Evolutionary conservation across 495 filamentous ascomycete genomes (phyloP).

Genomic region (Talaromyces wortmannii): DNA sequence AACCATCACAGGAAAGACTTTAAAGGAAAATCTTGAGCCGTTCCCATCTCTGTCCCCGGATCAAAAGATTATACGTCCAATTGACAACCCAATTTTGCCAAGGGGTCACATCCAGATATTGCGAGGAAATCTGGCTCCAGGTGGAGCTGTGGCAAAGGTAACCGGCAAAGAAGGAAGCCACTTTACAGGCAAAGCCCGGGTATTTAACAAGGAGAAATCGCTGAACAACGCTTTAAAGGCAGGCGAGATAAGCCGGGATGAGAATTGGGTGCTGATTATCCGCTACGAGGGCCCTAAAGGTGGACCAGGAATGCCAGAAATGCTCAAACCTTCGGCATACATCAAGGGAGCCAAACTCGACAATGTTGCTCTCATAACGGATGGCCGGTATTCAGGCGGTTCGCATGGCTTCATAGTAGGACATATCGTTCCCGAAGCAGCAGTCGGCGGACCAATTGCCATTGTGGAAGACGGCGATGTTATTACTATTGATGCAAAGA

Average conservation of each 20-base stretch:
- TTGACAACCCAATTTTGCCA: conserved; percentile 85
- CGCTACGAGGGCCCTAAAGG: conserved; percentile 95
- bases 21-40: conserved; percentile 82
- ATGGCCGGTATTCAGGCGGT: conserved; percentile 41
- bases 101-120: conserved; percentile 98
- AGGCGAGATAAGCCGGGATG: conserved; percentile 86
- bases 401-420: conserved; percentile 49
- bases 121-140: conserved; percentile 82
- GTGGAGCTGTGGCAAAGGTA: conserved; percentile 93
- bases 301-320: conserved; percentile 96
- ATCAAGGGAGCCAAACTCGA: conserved; percentile 85
- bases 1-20: conserved; percentile 91
- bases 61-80: conserved; percentile 86
- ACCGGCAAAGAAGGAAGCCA: conserved; percentile 90
- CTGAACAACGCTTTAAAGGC: conserved; percentile 72
- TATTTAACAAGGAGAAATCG: conserved; percentile 78
- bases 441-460: conserved; percentile 50
- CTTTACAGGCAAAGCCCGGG: conserved; percentile 85
- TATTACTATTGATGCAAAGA: conserved; percentile 49
- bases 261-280: conserved; percentile 96
- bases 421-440: conserved; percentile 53
- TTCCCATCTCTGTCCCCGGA: conserved; percentile 71
- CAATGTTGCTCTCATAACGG: conserved; percentile 44
- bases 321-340: conserved; percentile 75
- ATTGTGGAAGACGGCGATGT: conserved; percentile 48